Percentiles rank a stretch among this genome's conserved stretches.
phyloP scores from a whole-genome alignment of 257 asterid species.

The Craterostigma plantagineum region DNA sequence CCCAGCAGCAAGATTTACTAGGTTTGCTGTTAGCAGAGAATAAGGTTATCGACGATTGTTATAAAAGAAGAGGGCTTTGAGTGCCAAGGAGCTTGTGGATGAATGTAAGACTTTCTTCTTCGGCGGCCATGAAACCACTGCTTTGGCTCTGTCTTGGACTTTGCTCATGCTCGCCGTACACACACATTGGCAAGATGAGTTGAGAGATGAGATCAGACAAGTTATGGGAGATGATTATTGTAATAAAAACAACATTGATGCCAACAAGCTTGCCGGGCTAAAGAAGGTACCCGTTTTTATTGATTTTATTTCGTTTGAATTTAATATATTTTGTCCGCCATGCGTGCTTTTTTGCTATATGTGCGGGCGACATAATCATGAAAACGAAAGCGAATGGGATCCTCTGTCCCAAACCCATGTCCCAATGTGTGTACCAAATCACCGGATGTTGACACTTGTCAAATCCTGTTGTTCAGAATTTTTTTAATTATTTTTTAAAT shows the following conservation, averaged over 20 bases:
- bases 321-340: neutral
- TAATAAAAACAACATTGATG: constrained; percentile 10
- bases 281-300: constrained; percentile 37
- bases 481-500: too few species aligned
- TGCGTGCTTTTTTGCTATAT: too few species aligned
- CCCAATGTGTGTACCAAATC: too few species aligned
- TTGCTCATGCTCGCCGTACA: constrained; percentile 46
- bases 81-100: constrained; percentile 52
- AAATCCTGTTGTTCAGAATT: too few species aligned
- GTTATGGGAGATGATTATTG: constrained; percentile 26
- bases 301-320: neutral
- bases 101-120: constrained; percentile 92
- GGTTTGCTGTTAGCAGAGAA: constrained; percentile 37
- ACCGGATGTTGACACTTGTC: too few species aligned
- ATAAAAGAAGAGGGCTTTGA: constrained; percentile 24
- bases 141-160: constrained; percentile 73
- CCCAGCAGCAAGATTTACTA: constrained; percentile 35
- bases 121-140: constrained; percentile 84
- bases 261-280: constrained; percentile 38
- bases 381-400: too few species aligned
- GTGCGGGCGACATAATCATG: too few species aligned
- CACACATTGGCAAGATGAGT: constrained; percentile 47
- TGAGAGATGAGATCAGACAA: constrained; percentile 49
- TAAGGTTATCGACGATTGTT: constrained; percentile 3
- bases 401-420: too few species aligned